A percentile compares a stretch with the other conserved stretches of the same genome.
phyloP scores from a whole-genome alignment of 352 stramenopile genomes.

The Globisporangium irregulare region DNA sequence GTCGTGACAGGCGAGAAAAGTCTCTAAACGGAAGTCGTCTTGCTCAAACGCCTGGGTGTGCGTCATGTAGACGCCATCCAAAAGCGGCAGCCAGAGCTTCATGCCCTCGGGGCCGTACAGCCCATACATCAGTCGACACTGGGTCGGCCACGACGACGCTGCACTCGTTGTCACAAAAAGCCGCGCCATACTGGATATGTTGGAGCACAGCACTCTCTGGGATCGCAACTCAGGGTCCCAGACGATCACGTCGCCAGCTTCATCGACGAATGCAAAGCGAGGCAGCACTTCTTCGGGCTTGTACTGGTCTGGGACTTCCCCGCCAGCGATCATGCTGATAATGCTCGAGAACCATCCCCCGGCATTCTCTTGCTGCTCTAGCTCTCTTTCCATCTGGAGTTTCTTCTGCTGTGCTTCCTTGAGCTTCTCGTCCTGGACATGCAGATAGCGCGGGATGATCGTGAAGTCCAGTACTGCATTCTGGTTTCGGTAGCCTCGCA shows the following conservation, averaged over 20 bases:
- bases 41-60: slow-evolving; percentile 59
- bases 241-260: slow-evolving; percentile 55
- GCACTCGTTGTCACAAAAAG: slow-evolving; percentile 41
- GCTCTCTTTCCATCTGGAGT: slow-evolving; percentile 31
- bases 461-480: slow-evolving; percentile 41
- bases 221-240: slow-evolving; percentile 76
- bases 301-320: slow-evolving; percentile 72
- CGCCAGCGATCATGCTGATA: slow-evolving; percentile 55
- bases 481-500: slow-evolving; percentile 3
- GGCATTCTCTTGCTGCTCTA: slow-evolving; percentile 40
- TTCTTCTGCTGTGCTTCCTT: slow-evolving; percentile 31
- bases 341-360: slow-evolving; percentile 59
- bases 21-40: slow-evolving; percentile 44
- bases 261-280: slow-evolving; percentile 59
- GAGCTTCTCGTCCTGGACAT: slow-evolving; percentile 44
- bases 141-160: slow-evolving; percentile 51
- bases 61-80: slow-evolving; percentile 73
- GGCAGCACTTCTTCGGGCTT: slow-evolving; percentile 63
- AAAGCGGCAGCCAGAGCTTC: slow-evolving; percentile 68
- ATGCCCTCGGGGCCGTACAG: slow-evolving; percentile 76
- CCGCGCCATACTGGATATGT: slow-evolving; percentile 60
- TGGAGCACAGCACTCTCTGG: slow-evolving; percentile 59
- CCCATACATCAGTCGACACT: slow-evolving; percentile 62
- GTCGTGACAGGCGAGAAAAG: slow-evolving; percentile 76
- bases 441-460: slow-evolving; percentile 52